phyloP scores from a whole-genome alignment of 1,284 basidiomycete genomes.

The Microbotryum silenes-acaulis region DNA sequence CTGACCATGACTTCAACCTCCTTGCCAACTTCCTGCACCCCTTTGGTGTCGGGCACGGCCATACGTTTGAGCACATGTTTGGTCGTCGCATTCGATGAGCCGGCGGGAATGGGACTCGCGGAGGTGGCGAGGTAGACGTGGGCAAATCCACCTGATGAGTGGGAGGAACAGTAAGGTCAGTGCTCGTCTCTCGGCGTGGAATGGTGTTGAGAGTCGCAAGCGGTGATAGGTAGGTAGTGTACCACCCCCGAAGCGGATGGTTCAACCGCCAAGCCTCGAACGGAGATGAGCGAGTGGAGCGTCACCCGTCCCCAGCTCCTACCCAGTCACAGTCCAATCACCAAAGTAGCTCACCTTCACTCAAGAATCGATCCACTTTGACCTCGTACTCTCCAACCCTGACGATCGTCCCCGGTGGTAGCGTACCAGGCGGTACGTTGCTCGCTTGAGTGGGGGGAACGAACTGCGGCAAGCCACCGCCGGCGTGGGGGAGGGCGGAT shows the following conservation, averaged over 20 bases:
- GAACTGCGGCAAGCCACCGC: too few relatives aligned
- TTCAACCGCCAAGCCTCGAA: not conserved
- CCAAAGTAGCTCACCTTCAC: conserved; percentile 58
- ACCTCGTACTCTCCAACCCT: conserved; percentile 83
- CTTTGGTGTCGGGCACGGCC: conserved; percentile 79
- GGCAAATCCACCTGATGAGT: conserved; percentile 82
- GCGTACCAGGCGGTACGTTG: conserved; percentile 38
- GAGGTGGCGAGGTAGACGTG: conserved; percentile 95
- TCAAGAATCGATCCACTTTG: conserved; percentile 79
- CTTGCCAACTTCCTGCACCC: conserved; percentile 89
- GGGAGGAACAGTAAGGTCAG: not conserved
- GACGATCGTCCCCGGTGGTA: conserved; percentile 69
- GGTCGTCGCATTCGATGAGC: conserved; percentile 44
- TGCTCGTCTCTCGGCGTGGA: not conserved
- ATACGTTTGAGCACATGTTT: conserved; percentile 96
- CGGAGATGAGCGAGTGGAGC: not conserved
- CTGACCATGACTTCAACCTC: conserved; percentile 98
- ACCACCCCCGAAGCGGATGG: too few relatives aligned
- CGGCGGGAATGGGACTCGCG: conserved; percentile 57
- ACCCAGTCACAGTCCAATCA: not conserved
- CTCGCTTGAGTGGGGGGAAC: conserved; percentile 1
- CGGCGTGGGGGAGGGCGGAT: too few relatives aligned
- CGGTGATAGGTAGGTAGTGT: not conserved
- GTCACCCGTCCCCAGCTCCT: not conserved
- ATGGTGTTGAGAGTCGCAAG: not conserved